A percentile compares a stretch with the other conserved stretches of the same genome.
Evolutionary conservation across 768 basidiomycete genomes (phyloP).

Genomic region (Hericium rajendrae): DNA sequence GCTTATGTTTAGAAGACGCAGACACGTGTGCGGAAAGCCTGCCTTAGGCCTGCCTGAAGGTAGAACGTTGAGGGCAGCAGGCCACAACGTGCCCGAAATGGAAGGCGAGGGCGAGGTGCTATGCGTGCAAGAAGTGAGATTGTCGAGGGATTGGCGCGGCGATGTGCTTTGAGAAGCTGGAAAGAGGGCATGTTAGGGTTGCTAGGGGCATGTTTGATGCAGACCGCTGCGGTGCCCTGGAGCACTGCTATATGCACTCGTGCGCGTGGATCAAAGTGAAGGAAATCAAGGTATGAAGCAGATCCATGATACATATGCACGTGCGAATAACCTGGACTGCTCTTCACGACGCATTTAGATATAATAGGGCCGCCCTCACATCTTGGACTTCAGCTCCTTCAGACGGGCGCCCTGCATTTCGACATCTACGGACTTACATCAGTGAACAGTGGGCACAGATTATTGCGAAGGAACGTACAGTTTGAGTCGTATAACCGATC

Average conservation of each 20-base stretch:
- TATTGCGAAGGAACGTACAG: constrained; percentile 41
- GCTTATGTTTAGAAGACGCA: not conserved
- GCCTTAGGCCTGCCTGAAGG: no score
- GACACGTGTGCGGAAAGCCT: no score
- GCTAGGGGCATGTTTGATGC: not conserved
- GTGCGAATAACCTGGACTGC: not conserved
- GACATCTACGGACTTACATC: not conserved
- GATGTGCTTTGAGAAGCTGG: no score
- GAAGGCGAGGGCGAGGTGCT: no score
- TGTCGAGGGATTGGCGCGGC: no score
- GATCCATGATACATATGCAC: not conserved
- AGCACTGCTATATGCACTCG: not conserved
- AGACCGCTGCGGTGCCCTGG: not conserved
- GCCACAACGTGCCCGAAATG: no score
- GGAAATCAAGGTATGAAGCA: not conserved
- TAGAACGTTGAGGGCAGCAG: no score
- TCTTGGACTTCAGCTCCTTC: not conserved
- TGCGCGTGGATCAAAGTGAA: not conserved
- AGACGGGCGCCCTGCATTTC: not conserved
- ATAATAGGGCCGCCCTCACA: not conserved
- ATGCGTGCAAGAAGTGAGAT: no score
- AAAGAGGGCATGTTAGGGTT: not conserved
- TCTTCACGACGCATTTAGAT: not conserved
- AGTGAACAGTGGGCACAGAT: no score
- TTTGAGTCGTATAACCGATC: constrained; percentile 68